phyloP scores from a whole-genome alignment of 73 alveolate species.

The Breviolum minutum region DNA sequence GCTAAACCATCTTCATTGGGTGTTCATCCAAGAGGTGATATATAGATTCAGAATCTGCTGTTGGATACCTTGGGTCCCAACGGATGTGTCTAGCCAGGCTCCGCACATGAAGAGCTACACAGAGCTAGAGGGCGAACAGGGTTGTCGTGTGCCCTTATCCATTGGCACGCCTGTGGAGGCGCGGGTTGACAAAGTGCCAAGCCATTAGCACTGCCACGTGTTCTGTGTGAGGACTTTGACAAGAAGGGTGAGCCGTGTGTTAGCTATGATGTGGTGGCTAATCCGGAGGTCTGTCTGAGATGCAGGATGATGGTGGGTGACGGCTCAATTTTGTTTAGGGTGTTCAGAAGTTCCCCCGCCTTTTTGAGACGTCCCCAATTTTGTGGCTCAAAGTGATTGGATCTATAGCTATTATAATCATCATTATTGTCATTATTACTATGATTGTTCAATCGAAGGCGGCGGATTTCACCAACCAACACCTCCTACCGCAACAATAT shows the following conservation, averaged over 20 bases:
- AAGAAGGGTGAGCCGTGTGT: constrained; percentile 98
- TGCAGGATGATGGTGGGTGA: background rate
- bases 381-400: too few species aligned
- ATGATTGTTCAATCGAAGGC: too few species aligned
- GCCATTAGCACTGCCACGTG: background rate
- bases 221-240: constrained; percentile 97
- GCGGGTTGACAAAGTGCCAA: background rate
- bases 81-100: constrained; percentile 96
- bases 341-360: too few species aligned
- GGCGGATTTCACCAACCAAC: too few species aligned
- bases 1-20: too few species aligned
- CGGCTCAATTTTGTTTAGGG: too few species aligned
- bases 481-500: too few species aligned
- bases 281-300: constrained; percentile 96
- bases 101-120: constrained; percentile 97
- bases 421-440: too few species aligned
- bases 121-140: constrained; percentile 97
- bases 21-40: too few species aligned
- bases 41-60: background rate
- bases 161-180: constrained; percentile 96
- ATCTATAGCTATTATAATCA: too few species aligned
- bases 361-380: too few species aligned
- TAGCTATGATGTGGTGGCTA: constrained; percentile 98
- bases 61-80: too few species aligned
- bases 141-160: constrained; percentile 99